Evolutionary conservation across 2,329 filamentous ascomycete genomes (phyloP).

Genomic region (Ciborinia camelliae): DNA sequence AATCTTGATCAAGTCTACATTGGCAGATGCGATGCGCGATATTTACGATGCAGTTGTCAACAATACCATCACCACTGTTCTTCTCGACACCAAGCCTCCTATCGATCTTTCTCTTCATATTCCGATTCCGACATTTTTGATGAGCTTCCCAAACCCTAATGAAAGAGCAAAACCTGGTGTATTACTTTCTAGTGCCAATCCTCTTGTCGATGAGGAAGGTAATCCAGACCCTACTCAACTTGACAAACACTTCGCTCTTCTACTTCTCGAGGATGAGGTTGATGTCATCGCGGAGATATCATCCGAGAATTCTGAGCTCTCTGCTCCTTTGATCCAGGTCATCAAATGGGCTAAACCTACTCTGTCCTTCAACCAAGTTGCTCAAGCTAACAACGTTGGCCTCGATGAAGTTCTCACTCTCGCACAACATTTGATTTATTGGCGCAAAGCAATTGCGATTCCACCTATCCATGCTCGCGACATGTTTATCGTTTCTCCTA

Average conservation of each 20-base stretch:
- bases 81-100: slow-evolving; percentile 59
- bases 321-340: slow-evolving; percentile 75
- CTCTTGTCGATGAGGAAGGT: slow-evolving; percentile 65
- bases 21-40: slow-evolving; percentile 79
- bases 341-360: slow-evolving; percentile 70
- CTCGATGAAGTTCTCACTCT: slow-evolving; percentile 80
- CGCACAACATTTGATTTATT: slow-evolving; percentile 91
- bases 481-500: slow-evolving; percentile 87
- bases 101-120: slow-evolving; percentile 63
- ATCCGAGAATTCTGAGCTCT: slow-evolving; percentile 70
- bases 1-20: slow-evolving; percentile 67
- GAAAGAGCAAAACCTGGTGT: slow-evolving; percentile 70
- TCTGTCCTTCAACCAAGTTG: slow-evolving; percentile 67
- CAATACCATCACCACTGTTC: slow-evolving; percentile 81
- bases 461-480: slow-evolving; percentile 86
- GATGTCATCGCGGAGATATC: slow-evolving; percentile 72
- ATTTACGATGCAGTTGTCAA: slow-evolving; percentile 77
- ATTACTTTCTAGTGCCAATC: slow-evolving; percentile 84
- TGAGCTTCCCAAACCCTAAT: slow-evolving; percentile 64
- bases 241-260: slow-evolving; percentile 80
- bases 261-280: slow-evolving; percentile 80
- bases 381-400: slow-evolving; percentile 67
- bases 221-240: slow-evolving; percentile 64
- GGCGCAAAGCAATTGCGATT: slow-evolving; percentile 88
- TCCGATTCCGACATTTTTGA: slow-evolving; percentile 64